These are phyloP conservation scores for Naganishia cerealis DNA, from an alignment of 1,284 basidiomycete genomes.

Conservation along the genomic window DNA sequence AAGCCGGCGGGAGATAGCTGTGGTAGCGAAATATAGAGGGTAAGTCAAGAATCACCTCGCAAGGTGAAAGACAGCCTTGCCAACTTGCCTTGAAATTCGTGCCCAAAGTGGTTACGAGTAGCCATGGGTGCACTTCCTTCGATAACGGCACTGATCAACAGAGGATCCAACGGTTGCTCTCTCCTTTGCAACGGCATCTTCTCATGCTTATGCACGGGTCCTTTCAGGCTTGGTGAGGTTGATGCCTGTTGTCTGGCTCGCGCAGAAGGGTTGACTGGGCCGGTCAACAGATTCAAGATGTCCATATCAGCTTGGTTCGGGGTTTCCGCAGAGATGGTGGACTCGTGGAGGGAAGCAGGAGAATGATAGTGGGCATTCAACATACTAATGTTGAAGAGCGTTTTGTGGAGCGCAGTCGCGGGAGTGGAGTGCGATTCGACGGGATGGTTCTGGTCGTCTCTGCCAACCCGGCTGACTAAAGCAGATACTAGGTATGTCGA, in stretches of 20 bases:
- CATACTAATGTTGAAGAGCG: neutral
- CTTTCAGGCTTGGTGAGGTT: neutral
- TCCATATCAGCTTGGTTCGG: conserved; percentile 26
- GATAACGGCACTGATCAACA: conserved; percentile 51
- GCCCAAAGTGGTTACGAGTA: conserved; percentile 52
- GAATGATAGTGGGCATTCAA: conserved; percentile 16
- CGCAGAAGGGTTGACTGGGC: conserved; percentile 21
- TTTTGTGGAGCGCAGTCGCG: neutral
- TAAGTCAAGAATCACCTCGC: neutral
- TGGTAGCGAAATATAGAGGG: neutral
- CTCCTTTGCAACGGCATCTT: conserved; percentile 29
- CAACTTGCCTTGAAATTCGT: conserved; percentile 44
- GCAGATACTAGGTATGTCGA: no score
- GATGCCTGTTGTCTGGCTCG: conserved; percentile 5
- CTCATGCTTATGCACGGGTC: conserved; percentile 2
- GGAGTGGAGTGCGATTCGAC: neutral
- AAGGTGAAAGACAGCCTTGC: conserved; percentile 5
- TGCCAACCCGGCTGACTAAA: neutral
- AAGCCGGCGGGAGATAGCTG: conserved; percentile 35
- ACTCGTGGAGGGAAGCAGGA: neutral
- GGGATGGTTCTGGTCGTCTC: neutral
- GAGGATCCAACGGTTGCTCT: conserved; percentile 45
- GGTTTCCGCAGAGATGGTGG: neutral
- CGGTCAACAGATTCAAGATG: conserved; percentile 22
- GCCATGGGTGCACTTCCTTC: conserved; percentile 48